Evolutionary conservation across 2,329 filamentous ascomycete species (phyloP).

Genomic region (Monilinia vaccinii-corymbosi): DNA sequence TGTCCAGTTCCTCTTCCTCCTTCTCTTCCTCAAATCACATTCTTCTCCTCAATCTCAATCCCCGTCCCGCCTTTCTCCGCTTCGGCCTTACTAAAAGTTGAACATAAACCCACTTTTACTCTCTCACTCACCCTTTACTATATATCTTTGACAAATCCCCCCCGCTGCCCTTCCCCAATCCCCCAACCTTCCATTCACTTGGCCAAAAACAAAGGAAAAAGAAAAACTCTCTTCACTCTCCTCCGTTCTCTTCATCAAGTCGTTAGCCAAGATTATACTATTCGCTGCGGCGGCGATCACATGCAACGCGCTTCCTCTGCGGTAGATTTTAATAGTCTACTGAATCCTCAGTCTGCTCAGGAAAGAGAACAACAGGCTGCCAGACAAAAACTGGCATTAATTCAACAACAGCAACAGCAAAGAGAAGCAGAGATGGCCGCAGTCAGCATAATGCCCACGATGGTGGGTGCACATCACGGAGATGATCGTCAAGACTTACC

Average conservation of each 20-base stretch:
- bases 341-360: conserved; percentile 48
- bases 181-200: conserved; percentile 12
- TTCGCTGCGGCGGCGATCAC: conserved; percentile 43
- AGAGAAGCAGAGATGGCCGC: conserved; percentile 42
- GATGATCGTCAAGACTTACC: conserved; percentile 59
- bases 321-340: conserved; percentile 67
- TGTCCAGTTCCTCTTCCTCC: too few relatives aligned
- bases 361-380: conserved; percentile 29
- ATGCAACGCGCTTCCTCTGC: conserved; percentile 68
- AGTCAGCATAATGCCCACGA: conserved; percentile 32
- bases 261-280: background rate
- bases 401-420: conserved; percentile 27
- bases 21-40: conserved; percentile 15
- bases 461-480: conserved; percentile 28
- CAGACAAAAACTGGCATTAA: conserved; percentile 25
- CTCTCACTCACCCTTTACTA: conserved; percentile 17
- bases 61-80: conserved; percentile 12
- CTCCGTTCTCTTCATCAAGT: background rate
- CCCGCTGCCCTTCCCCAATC: too few relatives aligned
- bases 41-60: too few relatives aligned
- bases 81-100: conserved; percentile 1
- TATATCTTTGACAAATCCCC: conserved; percentile 21
- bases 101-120: conserved; percentile 13
- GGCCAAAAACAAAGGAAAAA: background rate
- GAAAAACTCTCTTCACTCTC: background rate